Percentiles rank a stretch among this genome's conserved stretches.
These are phyloP conservation scores for Kwoniella heveanensis DNA, from an alignment of 768 basidiomycete genomes.

Conservation along the genomic window DNA sequence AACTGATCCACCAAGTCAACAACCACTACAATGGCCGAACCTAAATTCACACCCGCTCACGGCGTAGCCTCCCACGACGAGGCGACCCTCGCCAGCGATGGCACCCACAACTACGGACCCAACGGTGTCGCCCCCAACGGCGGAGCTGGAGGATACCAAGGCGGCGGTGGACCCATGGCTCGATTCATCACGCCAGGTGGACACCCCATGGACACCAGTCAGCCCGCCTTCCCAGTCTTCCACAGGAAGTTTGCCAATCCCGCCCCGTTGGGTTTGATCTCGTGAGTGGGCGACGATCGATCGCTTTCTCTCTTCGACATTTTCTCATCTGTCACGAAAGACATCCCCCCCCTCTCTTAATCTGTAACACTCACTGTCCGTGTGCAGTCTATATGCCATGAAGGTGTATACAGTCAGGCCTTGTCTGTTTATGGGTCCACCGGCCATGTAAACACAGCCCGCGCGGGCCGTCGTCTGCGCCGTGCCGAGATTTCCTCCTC, in stretches of 20 bases:
- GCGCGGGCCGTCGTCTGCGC: too few species aligned
- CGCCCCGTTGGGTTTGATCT: constrained; percentile 53
- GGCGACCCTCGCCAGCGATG: background rate
- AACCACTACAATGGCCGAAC: constrained; percentile 1
- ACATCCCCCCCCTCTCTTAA: too few species aligned
- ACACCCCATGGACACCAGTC: constrained; percentile 49
- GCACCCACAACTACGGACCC: background rate
- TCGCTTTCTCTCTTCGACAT: background rate
- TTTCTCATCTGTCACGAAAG: background rate
- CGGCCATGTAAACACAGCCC: too few species aligned
- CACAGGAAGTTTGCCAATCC: constrained; percentile 55
- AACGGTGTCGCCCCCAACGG: background rate
- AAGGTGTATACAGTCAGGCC: too few species aligned
- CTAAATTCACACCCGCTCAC: constrained; percentile 1
- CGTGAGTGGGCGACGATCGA: constrained; percentile 13
- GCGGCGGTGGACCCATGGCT: constrained; percentile 30
- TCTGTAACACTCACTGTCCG: too few species aligned
- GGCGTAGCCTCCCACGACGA: constrained; percentile 3
- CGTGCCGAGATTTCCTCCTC: too few species aligned
- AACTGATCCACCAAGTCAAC: background rate
- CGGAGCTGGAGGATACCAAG: constrained; percentile 21
- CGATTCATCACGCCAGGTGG: constrained; percentile 54
- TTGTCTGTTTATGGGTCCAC: too few species aligned
- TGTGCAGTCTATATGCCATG: too few species aligned
- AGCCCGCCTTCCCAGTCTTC: constrained; percentile 48